Evolutionary conservation across 495 filamentous ascomycete species (phyloP).

Genomic region (Cairneyella variabilis): DNA sequence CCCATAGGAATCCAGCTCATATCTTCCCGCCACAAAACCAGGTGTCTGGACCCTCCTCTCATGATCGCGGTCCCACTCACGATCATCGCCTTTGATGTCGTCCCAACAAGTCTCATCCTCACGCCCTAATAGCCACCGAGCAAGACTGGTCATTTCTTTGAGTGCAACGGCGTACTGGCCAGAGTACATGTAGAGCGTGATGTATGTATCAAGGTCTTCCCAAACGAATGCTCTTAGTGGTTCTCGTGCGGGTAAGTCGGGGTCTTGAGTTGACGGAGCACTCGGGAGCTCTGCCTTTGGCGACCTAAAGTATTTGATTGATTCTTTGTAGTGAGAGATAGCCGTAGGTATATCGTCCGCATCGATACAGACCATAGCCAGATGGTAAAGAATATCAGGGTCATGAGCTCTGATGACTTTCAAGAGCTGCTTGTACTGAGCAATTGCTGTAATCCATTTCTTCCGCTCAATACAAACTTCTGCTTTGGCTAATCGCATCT

Average conservation of each 20-base stretch:
- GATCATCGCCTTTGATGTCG: constrained; percentile 67
- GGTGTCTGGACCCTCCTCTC: constrained; percentile 54
- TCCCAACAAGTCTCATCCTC: constrained; percentile 77
- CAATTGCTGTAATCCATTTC: constrained; percentile 50
- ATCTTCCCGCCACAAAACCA: constrained; percentile 43
- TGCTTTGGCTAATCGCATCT: constrained; percentile 58
- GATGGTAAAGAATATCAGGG: constrained; percentile 53
- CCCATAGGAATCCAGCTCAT: constrained; percentile 62
- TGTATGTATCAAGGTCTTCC: constrained; percentile 80
- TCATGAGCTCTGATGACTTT: constrained; percentile 53
- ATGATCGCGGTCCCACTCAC: constrained; percentile 84
- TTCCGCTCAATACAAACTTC: constrained; percentile 56
- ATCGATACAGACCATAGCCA: constrained; percentile 64
- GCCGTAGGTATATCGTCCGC: constrained; percentile 52
- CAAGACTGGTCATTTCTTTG: constrained; percentile 59
- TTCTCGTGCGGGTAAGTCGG: no score
- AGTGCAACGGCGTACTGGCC: constrained; percentile 62
- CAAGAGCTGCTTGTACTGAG: constrained; percentile 62
- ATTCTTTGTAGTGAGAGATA: constrained; percentile 55
- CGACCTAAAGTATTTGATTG: constrained; percentile 50
- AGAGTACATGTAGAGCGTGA: constrained; percentile 68
- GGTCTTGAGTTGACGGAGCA: no score
- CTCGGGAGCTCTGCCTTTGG: constrained; percentile 34
- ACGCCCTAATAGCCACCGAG: constrained; percentile 80
- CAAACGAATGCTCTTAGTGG: constrained; percentile 77